A percentile compares a stretch with the other conserved stretches of the same genome.
These are phyloP conservation scores for Bipolaris gigantea DNA, from an alignment of 2,329 filamentous ascomycete species.

Conservation along the genomic window DNA sequence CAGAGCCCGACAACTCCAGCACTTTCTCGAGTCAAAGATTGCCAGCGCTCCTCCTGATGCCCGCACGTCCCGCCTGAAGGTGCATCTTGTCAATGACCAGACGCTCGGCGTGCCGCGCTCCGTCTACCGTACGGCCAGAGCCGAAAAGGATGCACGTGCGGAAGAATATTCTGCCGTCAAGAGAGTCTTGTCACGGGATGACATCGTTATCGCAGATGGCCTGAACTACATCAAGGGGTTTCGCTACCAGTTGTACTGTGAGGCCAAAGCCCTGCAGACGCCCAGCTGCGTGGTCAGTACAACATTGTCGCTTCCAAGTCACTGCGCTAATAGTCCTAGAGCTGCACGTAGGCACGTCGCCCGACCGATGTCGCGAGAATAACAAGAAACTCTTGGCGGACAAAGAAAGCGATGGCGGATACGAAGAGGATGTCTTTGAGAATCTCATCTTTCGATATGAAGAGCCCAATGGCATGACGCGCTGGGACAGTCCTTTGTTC, in stretches of 20 bases:
- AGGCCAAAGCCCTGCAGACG: constrained; percentile 77
- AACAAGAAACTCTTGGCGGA: constrained; percentile 60
- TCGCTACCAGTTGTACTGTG: constrained; percentile 83
- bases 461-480: constrained; percentile 80
- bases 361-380: constrained; percentile 59
- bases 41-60: constrained; percentile 48
- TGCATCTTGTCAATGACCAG: constrained; percentile 76
- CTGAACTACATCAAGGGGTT: constrained; percentile 90
- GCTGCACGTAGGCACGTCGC: constrained; percentile 61
- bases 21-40: constrained; percentile 65
- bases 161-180: constrained; percentile 77
- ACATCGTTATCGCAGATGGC: constrained; percentile 78
- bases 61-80: constrained; percentile 58
- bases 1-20: constrained; percentile 64
- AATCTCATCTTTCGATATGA: constrained; percentile 82
- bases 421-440: constrained; percentile 68
- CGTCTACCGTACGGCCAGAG: constrained; percentile 76
- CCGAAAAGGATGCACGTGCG: constrained; percentile 81
- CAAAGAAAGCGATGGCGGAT: constrained; percentile 48
- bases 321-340: constrained; percentile 44
- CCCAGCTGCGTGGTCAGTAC: constrained; percentile 69
- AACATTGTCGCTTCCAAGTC: background rate
- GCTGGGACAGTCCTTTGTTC: constrained; percentile 84
- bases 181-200: constrained; percentile 68
- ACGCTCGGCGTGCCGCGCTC: constrained; percentile 67